These are phyloP conservation scores for Viola pubescens DNA, from an alignment of 441 rosid species.

Conservation along the genomic window DNA sequence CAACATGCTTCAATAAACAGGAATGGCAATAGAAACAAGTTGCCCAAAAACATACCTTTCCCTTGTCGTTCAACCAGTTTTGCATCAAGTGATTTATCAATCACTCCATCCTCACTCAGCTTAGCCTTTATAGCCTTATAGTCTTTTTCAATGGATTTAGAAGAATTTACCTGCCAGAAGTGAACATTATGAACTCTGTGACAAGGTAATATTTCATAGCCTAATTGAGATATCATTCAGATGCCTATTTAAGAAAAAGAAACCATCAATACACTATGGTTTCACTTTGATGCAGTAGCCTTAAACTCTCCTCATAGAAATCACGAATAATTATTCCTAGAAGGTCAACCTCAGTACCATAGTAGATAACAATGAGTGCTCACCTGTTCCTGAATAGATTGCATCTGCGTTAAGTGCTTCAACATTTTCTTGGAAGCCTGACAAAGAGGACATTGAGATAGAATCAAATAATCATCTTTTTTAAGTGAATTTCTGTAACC, in stretches of 20 bases:
- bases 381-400: constrained; percentile 72
- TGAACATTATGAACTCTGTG: constrained; percentile 9
- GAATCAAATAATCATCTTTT: constrained; percentile 5
- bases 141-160: constrained; percentile 74
- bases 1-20: constrained; percentile 1
- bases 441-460: constrained; percentile 19
- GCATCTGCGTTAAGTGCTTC: constrained; percentile 64
- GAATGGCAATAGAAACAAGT: constrained; percentile 4
- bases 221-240: background rate
- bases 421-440: constrained; percentile 68
- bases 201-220: background rate
- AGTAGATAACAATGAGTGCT: background rate
- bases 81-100: constrained; percentile 65
- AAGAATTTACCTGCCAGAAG: constrained; percentile 50
- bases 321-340: background rate
- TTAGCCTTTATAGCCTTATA: constrained; percentile 56
- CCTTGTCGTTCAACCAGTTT: constrained; percentile 58
- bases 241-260: background rate
- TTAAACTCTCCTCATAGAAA: background rate
- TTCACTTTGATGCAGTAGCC: background rate
- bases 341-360: background rate
- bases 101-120: constrained; percentile 51
- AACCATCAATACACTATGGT: background rate
- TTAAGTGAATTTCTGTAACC: background rate
- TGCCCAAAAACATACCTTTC: constrained; percentile 40